Percentiles rank a stretch among this genome's conserved stretches.
Evolutionary conservation across 257 asterid genomes (phyloP).

Genomic region (Leonotis leonurus): DNA sequence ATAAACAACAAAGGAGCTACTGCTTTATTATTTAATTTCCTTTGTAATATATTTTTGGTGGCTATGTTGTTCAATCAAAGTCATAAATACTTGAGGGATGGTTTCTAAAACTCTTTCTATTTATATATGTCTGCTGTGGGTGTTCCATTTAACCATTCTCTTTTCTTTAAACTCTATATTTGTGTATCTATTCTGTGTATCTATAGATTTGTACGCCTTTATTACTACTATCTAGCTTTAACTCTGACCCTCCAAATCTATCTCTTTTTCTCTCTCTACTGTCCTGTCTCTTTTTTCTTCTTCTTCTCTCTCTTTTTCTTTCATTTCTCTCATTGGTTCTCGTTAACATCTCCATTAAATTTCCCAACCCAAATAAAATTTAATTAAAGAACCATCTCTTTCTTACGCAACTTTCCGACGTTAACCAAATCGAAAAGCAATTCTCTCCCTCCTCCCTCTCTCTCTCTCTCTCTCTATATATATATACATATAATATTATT

Average conservation of each 20-base stretch:
- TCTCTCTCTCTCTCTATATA: conserved; percentile 14
- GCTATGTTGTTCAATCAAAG: conserved; percentile 37
- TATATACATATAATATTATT: too few species aligned
- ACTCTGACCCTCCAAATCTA: conserved; percentile 27
- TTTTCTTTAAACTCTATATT: conserved; percentile 16
- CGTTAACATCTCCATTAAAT: background rate
- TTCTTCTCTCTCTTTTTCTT: background rate
- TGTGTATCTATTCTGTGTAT: conserved; percentile 21
- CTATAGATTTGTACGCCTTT: conserved; percentile 22
- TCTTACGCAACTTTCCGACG: conserved; percentile 78
- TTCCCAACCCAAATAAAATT: background rate
- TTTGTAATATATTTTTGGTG: background rate
- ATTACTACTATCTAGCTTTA: background rate
- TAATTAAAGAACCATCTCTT: conserved; percentile 46
- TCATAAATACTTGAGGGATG: conserved; percentile 36
- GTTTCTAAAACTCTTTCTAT: conserved; percentile 46
- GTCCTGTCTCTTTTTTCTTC: background rate
- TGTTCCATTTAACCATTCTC: conserved; percentile 30
- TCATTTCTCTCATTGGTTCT: conserved; percentile 14
- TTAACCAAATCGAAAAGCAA: conserved; percentile 90
- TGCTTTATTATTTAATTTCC: background rate
- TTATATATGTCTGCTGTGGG: conserved; percentile 36
- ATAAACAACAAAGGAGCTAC: too few species aligned
- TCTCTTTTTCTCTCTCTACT: background rate
- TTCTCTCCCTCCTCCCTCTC: background rate